Conservation (phyloP, 768 basidiomycete genomes). For the Tricholoma sp. region DNA sequence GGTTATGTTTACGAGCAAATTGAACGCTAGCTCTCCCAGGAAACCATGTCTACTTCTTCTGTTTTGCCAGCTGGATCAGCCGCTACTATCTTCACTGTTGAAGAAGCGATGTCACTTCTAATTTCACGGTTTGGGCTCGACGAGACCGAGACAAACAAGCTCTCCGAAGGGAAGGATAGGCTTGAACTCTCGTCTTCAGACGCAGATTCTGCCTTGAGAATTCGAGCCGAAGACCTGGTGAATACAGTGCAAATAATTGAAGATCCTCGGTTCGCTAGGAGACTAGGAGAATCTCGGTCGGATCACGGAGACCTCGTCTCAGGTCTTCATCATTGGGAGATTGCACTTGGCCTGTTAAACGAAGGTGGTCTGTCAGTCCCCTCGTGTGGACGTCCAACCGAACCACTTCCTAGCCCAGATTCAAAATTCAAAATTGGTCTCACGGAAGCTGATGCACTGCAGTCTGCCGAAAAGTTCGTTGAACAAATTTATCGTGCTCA, state of each 20-base stretch:
- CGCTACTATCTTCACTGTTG: neutral
- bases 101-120: neutral
- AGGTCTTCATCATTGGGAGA: neutral
- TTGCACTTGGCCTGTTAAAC: neutral
- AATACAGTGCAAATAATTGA: conserved; percentile 23
- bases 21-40: neutral
- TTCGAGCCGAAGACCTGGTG: conserved; percentile 33
- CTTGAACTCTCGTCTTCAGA: conserved; percentile 29
- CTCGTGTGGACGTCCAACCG: neutral
- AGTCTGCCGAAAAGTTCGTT: neutral
- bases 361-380: neutral
- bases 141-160: neutral
- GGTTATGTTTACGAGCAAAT: neutral
- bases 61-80: neutral
- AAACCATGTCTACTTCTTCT: neutral
- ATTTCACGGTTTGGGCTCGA: neutral
- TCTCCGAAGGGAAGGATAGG: conserved; percentile 37
- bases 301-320: conserved; percentile 17
- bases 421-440: neutral
- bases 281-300: conserved; percentile 31
- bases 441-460: neutral
- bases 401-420: neutral
- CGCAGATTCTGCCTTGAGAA: conserved; percentile 38
- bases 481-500: too few relatives aligned
- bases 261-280: conserved; percentile 36